Conservation (phyloP, 2,329 filamentous ascomycete species). For the Xylaria hypoxylon region DNA sequence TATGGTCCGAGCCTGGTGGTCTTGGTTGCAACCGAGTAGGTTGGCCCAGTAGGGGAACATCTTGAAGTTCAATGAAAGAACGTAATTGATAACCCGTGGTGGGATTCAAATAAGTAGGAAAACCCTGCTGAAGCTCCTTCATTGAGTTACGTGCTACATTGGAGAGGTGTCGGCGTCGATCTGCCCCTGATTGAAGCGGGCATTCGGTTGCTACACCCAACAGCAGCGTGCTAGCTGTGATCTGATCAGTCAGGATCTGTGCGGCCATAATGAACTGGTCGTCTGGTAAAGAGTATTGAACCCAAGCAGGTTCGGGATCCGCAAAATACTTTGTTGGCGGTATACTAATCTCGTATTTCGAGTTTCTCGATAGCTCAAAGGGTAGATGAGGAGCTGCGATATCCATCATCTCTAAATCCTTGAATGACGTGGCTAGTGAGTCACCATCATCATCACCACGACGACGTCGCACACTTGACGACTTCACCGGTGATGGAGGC, state of each 20-base stretch:
- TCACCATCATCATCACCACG: constrained; percentile 64
- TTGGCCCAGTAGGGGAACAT: constrained; percentile 65
- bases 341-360: constrained; percentile 62
- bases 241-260: constrained; percentile 78
- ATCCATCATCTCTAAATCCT: constrained; percentile 61
- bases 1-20: constrained; percentile 60
- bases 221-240: constrained; percentile 64
- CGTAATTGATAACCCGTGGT: constrained; percentile 58
- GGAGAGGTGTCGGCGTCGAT: constrained; percentile 56
- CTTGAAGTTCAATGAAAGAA: constrained; percentile 67
- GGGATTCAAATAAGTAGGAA: constrained; percentile 59
- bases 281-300: constrained; percentile 62
- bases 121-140: constrained; percentile 59
- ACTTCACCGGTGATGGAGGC: constrained; percentile 62
- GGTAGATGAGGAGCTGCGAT: constrained; percentile 61
- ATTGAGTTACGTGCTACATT: constrained; percentile 61
- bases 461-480: constrained; percentile 55
- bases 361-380: constrained; percentile 62
- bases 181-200: constrained; percentile 49
- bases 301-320: constrained; percentile 65
- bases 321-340: constrained; percentile 68
- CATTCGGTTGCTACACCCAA: constrained; percentile 43
- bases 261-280: constrained; percentile 74
- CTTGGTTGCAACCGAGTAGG: constrained; percentile 65
- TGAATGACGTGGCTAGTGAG: constrained; percentile 64